Evolutionary conservation across 225 moss, liverwort and hornwort genomes (phyloP), one percentile per base, ranked within the genome.

Genomic region (Polytrichum formosum): DNA sequence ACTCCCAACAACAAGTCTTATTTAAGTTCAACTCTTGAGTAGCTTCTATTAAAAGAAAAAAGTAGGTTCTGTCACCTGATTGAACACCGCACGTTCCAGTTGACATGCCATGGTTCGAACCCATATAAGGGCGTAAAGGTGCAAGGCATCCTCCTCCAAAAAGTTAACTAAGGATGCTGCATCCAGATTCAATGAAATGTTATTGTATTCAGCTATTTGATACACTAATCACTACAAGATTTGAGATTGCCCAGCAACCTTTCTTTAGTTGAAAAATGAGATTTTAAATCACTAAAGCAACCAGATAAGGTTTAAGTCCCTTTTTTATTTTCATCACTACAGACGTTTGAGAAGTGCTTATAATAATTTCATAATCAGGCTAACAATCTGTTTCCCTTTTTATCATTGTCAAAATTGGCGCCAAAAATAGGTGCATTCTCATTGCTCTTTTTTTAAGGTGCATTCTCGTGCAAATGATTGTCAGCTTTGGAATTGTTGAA

Each of bases 121-220:
- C 97, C 97, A 98, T 61, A 98, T 91, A 28, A 98, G 77, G 55
- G 91, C 82, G 65, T 98, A 98, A 21, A 98, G 79, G 53, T 88
- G 91, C 74, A 98, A 78, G 21, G 92, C 91, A 87, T 98, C 94
- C 61, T 88, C 91, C 54, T 94, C 97, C 64, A 98, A 80, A 53
- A 90, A 68, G 66, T 90, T 81, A 59, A 83, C 84, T 70, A 98
- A 55, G 29, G 90, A 90, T 72, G 94, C 97, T 98, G 88, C 81
- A 83, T 54, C 62, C 77, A 77, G 74, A 20, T 13, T 13, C 46
- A 46, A 16, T 4, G 2, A 46, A 46, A 16, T 16, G 13, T 46
- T 46, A 13, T 13, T 16, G 13, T 16, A 37, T 46, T 3, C 13
- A 46, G 46, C 46, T 46, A 10, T 16, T 16, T 46, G 46, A 46